These are phyloP conservation scores for Sporodiniella umbellata DNA, from an alignment of 371 early-diverging fungal genomes.

Conservation along the genomic window DNA sequence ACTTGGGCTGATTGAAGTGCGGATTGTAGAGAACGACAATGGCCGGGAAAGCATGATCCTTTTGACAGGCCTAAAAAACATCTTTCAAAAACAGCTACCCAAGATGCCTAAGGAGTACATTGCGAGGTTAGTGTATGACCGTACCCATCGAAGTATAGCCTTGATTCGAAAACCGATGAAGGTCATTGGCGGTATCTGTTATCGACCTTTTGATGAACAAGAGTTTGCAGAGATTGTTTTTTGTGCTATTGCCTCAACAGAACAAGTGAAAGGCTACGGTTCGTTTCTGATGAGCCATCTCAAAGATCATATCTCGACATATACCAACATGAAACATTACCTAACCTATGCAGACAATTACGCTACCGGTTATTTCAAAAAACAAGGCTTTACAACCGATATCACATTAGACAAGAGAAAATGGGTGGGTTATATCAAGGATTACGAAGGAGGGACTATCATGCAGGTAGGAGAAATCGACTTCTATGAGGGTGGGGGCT, in stretches of 20 bases:
- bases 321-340: constrained; percentile 80
- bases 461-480: constrained; percentile 91
- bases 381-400: constrained; percentile 98
- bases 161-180: constrained; percentile 53
- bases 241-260: constrained; percentile 94
- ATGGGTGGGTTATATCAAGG: constrained; percentile 99
- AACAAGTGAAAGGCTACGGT: constrained; percentile 98
- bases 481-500: no score
- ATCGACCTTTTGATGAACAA: constrained; percentile 87
- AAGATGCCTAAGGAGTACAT: constrained; percentile 99
- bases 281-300: constrained; percentile 92
- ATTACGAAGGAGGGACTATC: constrained; percentile 99
- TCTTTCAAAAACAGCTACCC: constrained; percentile 98
- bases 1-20: constrained; percentile 67
- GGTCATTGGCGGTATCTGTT: constrained; percentile 98
- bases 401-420: constrained; percentile 88
- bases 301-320: constrained; percentile 80
- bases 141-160: constrained; percentile 84
- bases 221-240: constrained; percentile 99
- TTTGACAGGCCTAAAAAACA: constrained; percentile 92
- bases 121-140: constrained; percentile 96
- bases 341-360: constrained; percentile 99
- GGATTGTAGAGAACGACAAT: constrained; percentile 81
- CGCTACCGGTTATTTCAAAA: constrained; percentile 99
- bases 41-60: constrained; percentile 77